These are phyloP conservation scores for Spinellus fusiger DNA, from an alignment of 192 early-diverging fungal species.

Conservation along the genomic window DNA sequence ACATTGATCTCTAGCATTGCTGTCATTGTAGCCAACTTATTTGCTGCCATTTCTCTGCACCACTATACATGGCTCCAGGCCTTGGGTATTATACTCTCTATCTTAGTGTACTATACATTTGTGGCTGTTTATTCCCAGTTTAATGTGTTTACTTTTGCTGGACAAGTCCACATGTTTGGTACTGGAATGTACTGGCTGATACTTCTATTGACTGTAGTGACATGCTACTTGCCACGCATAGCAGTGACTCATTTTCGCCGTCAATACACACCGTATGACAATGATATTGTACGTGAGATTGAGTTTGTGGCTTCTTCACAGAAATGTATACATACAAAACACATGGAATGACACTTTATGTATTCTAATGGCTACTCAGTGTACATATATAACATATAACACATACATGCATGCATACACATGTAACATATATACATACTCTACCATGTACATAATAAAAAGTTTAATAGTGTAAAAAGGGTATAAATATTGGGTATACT, in stretches of 20 bases:
- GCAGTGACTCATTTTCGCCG: conserved; percentile 63
- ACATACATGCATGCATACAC: too few species aligned
- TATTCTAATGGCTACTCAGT: too few species aligned
- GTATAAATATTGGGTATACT: too few species aligned
- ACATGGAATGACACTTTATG: too few species aligned
- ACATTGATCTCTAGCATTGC: conserved; percentile 67
- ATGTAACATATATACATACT: too few species aligned
- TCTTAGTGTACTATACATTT: conserved; percentile 53
- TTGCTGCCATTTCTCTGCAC: conserved; percentile 68
- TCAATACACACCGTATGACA: conserved; percentile 74
- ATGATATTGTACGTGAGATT: conserved; percentile 81
- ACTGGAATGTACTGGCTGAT: conserved; percentile 69
- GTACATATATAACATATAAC: too few species aligned
- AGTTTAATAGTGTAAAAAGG: too few species aligned
- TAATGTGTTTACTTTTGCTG: conserved; percentile 32
- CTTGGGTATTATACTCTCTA: conserved; percentile 39
- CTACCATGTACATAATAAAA: too few species aligned
- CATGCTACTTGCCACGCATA: conserved; percentile 72
- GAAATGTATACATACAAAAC: too few species aligned
- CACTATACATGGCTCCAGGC: conserved; percentile 72
- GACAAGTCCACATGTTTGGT: conserved; percentile 48
- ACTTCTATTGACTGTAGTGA: conserved; percentile 47
- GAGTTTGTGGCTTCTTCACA: too few species aligned
- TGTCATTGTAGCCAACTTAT: conserved; percentile 74
- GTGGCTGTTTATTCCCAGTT: conserved; percentile 53